These are phyloP conservation scores for Rhizoclosmatium globosum DNA, from an alignment of 192 early-diverging fungal genomes.

Conservation along the genomic window DNA sequence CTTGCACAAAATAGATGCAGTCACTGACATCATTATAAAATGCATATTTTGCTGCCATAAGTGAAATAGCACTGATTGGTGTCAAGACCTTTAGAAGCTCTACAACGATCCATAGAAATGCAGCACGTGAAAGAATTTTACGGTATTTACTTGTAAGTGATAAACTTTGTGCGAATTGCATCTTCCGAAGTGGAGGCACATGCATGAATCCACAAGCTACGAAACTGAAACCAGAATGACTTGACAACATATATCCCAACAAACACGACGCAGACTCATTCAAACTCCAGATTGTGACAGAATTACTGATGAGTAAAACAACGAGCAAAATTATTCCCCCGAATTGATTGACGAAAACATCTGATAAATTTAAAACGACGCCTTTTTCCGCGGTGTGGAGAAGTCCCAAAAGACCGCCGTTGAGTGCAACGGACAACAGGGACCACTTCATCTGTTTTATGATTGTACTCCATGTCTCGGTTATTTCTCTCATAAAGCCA, in stretches of 20 bases:
- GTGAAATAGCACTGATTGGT: slow-evolving; percentile 1
- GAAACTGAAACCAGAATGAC: slow-evolving; percentile 6
- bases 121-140: not conserved
- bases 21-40: slow-evolving; percentile 19
- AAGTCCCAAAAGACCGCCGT: slow-evolving; percentile 1
- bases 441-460: not conserved
- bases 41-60: slow-evolving; percentile 14
- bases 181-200: not conserved
- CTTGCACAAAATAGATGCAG: slow-evolving; percentile 23
- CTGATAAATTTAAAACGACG: not conserved
- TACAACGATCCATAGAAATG: not conserved
- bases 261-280: slow-evolving; percentile 8
- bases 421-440: slow-evolving; percentile 1
- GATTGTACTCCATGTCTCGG: slow-evolving; percentile 16
- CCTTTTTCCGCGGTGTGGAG: not conserved
- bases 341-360: not conserved
- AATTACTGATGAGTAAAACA: slow-evolving; percentile 18
- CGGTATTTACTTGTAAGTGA: not conserved
- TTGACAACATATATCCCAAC: not conserved
- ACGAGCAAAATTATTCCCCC: slow-evolving; percentile 16
- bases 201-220: slow-evolving; percentile 25
- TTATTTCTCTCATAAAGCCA: not conserved
- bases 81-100: slow-evolving; percentile 5
- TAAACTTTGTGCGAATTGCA: not conserved
- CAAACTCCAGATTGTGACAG: slow-evolving; percentile 9